Evolutionary conservation across 2,329 filamentous ascomycete genomes (phyloP), one percentile per base, ranked within the genome.

Genomic region (Aspergillus quadricinctus): DNA sequence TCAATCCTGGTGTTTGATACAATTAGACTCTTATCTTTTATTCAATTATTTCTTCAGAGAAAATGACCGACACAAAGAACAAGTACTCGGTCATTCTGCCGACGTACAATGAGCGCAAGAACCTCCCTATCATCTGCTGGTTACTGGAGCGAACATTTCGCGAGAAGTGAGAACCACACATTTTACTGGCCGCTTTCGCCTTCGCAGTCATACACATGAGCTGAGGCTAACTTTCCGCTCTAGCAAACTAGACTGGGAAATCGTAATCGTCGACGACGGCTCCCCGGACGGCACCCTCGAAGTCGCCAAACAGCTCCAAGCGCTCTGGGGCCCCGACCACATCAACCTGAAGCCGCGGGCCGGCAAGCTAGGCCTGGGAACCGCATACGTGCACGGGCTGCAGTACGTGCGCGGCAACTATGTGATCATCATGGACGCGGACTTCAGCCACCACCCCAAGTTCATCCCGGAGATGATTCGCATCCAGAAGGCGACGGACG

Each of bases 391-490:
- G 41, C 92, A 97, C 77, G 93, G 93, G 52, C 83, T 99, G 58
- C 85, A 96, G 74, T 97, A 89, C 72, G 88, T 83, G 25, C 92
- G 87, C 23, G 94, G 94, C 68, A 97, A 95, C 83, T 97, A 87
- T 72, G 90, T 99, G 72, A 90, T 99, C 81, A 99, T 99, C 83
- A 99, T 99, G 94, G 94, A 99, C 80, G 94, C 95, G 77, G 94
- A 99, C 79, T 99, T 99, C 83, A 91, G 86, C 67, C 94, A 99
- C 80, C 94, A 99, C 81, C 94, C 94, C 72, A 99, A 97, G 79
- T 99, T 97, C 84, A 96, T 99, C 77, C 87, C 92, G 53, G 82
- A 88, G 71, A 97, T 99, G 91, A 90, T 99, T 68, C 83, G 83
- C 57, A 83, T 87, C 64, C 94, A 97, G 77, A 83, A 85, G 74